Evolutionary conservation across 2,329 filamentous ascomycete genomes (phyloP).

Genomic region (Colletotrichum zoysiae): DNA sequence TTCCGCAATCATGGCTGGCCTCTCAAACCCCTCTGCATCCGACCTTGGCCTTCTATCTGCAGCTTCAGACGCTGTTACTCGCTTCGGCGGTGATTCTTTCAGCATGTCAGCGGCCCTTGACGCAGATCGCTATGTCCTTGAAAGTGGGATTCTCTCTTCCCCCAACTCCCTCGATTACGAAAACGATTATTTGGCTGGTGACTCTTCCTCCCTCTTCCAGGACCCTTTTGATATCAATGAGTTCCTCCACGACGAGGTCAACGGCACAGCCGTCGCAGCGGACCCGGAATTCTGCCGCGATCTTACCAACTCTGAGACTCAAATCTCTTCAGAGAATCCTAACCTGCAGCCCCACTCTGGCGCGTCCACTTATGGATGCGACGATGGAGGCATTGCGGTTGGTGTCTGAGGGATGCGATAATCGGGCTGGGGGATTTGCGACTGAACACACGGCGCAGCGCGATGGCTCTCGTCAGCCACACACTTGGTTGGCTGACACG

Average conservation of each 20-base stretch:
- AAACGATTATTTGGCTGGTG: slow-evolving; percentile 75
- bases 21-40: slow-evolving; percentile 58
- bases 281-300: slow-evolving; percentile 65
- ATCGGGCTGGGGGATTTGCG: slow-evolving; percentile 56
- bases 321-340: slow-evolving; percentile 73
- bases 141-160: slow-evolving; percentile 81
- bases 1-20: slow-evolving; percentile 60
- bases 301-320: slow-evolving; percentile 70
- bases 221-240: slow-evolving; percentile 66
- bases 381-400: slow-evolving; percentile 80
- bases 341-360: slow-evolving; percentile 80
- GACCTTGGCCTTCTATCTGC: slow-evolving; percentile 61
- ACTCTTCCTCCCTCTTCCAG: slow-evolving; percentile 63
- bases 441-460: slow-evolving; percentile 53
- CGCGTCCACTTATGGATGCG: slow-evolving; percentile 80
- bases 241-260: slow-evolving; percentile 67
- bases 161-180: slow-evolving; percentile 75
- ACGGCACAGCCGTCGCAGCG: slow-evolving; percentile 63
- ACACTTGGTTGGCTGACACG: slow-evolving; percentile 53
- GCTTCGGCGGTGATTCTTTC: slow-evolving; percentile 79
- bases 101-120: slow-evolving; percentile 75
- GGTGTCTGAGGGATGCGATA: slow-evolving; percentile 69
- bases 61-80: slow-evolving; percentile 71
- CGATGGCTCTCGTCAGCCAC: slow-evolving; percentile 52
- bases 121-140: slow-evolving; percentile 81